These are phyloP conservation scores for Coccinonectria pachysandricola DNA, from an alignment of 2,329 filamentous ascomycete species.

Conservation along the genomic window DNA sequence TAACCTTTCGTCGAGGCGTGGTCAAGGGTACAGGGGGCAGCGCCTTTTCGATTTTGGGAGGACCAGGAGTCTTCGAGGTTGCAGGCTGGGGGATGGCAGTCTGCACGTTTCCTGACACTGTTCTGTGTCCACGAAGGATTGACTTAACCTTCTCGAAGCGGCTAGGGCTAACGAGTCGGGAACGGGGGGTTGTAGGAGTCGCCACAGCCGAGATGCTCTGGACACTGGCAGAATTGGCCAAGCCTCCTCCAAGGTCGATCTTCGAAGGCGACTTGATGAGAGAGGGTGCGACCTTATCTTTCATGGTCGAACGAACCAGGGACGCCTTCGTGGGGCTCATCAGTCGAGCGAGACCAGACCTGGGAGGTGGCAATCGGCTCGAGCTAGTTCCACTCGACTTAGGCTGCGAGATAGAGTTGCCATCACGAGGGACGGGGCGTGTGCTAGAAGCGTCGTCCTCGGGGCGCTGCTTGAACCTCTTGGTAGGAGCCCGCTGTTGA, in stretches of 20 bases:
- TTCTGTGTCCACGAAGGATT: constrained; percentile 37
- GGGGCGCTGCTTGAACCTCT: constrained; percentile 59
- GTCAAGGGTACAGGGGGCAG: constrained; percentile 44
- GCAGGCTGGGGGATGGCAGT: constrained; percentile 39
- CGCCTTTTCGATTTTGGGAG: constrained; percentile 37
- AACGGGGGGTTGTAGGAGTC: constrained; percentile 24
- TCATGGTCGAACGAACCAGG: constrained; percentile 39
- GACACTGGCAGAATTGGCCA: constrained; percentile 42
- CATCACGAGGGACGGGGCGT: constrained; percentile 47
- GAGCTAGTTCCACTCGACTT: constrained; percentile 22
- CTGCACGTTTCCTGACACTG: constrained; percentile 27
- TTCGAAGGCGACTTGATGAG: constrained; percentile 38
- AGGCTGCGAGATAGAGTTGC: constrained; percentile 38
- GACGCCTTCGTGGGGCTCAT: constrained; percentile 74
- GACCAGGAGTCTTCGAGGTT: constrained; percentile 36
- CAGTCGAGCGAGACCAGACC: constrained; percentile 45
- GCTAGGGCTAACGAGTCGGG: constrained; percentile 36
- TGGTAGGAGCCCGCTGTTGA: constrained; percentile 36
- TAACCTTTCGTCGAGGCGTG: constrained; percentile 55
- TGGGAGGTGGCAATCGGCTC: constrained; percentile 28
- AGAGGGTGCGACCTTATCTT: constrained; percentile 18
- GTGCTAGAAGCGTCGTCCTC: constrained; percentile 60
- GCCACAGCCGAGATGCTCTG: constrained; percentile 29
- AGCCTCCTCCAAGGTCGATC: constrained; percentile 25
- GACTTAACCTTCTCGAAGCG: constrained; percentile 48